Evolutionary conservation across 768 basidiomycete genomes (phyloP).

Genomic region (Gautieria morchelliformis): DNA sequence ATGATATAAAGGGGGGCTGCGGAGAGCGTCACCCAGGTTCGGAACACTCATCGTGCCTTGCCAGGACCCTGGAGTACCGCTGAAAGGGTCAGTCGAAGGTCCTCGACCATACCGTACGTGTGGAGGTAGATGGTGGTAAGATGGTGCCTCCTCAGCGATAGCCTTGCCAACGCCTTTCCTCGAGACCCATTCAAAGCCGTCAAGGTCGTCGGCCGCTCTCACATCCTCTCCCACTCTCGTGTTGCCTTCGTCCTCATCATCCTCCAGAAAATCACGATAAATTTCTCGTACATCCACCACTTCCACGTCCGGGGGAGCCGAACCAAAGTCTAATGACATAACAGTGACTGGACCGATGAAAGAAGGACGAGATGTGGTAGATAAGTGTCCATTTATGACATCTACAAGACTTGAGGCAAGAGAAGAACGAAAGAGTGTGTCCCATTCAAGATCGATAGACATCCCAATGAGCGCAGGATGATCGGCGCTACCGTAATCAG

Average conservation of each 20-base stretch:
- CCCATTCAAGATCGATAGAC: constrained; percentile 97
- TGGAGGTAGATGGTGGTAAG: constrained; percentile 63
- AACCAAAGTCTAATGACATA: constrained; percentile 81
- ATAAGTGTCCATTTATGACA: constrained; percentile 71
- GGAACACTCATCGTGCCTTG: constrained; percentile 25
- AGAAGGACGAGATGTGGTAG: constrained; percentile 65
- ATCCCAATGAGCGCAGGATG: constrained; percentile 34
- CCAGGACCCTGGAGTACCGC: constrained; percentile 42
- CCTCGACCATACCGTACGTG: constrained; percentile 59
- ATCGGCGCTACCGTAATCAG: no score
- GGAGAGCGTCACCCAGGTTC: constrained; percentile 29
- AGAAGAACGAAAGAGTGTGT: constrained; percentile 55
- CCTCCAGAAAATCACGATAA: constrained; percentile 88
- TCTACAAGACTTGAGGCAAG: constrained; percentile 62
- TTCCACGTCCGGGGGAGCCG: constrained; percentile 72
- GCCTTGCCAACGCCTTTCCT: constrained; percentile 49
- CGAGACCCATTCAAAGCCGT: constrained; percentile 77
- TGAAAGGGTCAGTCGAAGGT: constrained; percentile 47
- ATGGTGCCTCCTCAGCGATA: constrained; percentile 40
- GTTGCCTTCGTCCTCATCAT: constrained; percentile 45
- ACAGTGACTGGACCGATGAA: constrained; percentile 92
- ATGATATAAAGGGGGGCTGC: constrained; percentile 20
- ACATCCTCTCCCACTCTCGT: constrained; percentile 33
- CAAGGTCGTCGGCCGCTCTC: constrained; percentile 53
- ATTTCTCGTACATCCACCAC: constrained; percentile 90